These are phyloP conservation scores for Talaromyces sp. DNA, from an alignment of 2,329 filamentous ascomycete genomes.

Conservation along the genomic window DNA sequence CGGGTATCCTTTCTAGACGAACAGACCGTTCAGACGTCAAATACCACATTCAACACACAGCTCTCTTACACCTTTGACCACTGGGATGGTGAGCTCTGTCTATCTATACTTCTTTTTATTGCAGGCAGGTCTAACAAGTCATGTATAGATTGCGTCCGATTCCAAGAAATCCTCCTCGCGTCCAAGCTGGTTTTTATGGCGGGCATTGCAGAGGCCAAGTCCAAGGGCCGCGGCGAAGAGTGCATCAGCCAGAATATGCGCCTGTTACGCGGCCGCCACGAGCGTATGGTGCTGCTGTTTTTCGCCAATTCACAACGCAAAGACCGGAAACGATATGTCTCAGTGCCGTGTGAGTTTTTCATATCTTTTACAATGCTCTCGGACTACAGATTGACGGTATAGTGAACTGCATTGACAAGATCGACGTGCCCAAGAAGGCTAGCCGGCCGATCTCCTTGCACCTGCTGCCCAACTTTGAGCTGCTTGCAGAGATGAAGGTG, in stretches of 20 bases:
- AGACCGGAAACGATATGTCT: slow-evolving; percentile 36
- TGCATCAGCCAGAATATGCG: slow-evolving; percentile 41
- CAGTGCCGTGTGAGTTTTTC: slow-evolving; percentile 28
- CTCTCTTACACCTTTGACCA: slow-evolving; percentile 38
- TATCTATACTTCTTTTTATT: background rate
- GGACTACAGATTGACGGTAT: background rate
- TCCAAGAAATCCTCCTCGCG: slow-evolving; percentile 35
- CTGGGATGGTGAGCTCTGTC: slow-evolving; percentile 27
- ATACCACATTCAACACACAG: slow-evolving; percentile 34
- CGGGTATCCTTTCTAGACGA: slow-evolving; percentile 38
- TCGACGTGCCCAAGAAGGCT: slow-evolving; percentile 34
- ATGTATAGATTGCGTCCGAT: slow-evolving; percentile 32
- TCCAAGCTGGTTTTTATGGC: slow-evolving; percentile 35
- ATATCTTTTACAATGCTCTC: background rate
- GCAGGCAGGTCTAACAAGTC: background rate
- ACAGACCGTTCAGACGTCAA: slow-evolving; percentile 35
- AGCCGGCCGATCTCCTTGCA: slow-evolving; percentile 32
- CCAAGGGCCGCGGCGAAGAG: slow-evolving; percentile 39
- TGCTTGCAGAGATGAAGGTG: slow-evolving; percentile 33
- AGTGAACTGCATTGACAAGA: slow-evolving; percentile 35
- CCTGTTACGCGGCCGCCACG: slow-evolving; percentile 30
- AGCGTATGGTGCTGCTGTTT: slow-evolving; percentile 30
- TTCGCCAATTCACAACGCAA: slow-evolving; percentile 39
- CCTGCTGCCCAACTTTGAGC: slow-evolving; percentile 35
- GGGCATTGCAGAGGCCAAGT: slow-evolving; percentile 38